Evolutionary conservation across 177 flowering plant species (phyloP).

Genomic region (Vitis hybrid): DNA sequence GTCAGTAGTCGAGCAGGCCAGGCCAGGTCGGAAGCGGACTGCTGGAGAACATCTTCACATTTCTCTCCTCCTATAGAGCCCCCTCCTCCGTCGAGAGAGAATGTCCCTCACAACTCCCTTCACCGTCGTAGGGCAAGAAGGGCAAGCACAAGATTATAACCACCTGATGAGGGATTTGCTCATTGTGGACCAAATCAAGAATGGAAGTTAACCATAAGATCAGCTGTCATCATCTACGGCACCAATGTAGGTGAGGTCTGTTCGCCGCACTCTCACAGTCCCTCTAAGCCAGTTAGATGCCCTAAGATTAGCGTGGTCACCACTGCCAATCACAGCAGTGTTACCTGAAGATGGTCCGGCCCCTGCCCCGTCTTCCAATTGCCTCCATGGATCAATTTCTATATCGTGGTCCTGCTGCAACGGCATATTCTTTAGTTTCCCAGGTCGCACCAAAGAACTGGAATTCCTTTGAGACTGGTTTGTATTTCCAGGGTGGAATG

Average conservation of each 20-base stretch:
- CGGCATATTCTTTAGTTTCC: conserved; percentile 49
- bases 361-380: conserved; percentile 90
- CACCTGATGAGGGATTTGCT: conserved; percentile 20
- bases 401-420: conserved; percentile 52
- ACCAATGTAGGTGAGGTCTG: conserved; percentile 89
- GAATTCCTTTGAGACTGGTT: conserved; percentile 41
- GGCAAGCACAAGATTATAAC: not conserved
- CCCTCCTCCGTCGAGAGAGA: too few relatives aligned
- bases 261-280: conserved; percentile 82
- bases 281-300: conserved; percentile 93
- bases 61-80: not conserved
- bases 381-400: conserved; percentile 90
- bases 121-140: conserved; percentile 9
- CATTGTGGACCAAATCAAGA: conserved; percentile 18
- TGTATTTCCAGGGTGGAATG: conserved; percentile 28
- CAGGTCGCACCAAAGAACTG: conserved; percentile 35
- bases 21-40: not conserved
- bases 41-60: not conserved
- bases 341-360: conserved; percentile 54
- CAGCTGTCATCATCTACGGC: conserved; percentile 90
- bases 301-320: conserved; percentile 63
- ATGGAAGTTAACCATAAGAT: conserved; percentile 22
- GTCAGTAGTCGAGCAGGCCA: conserved; percentile 34
- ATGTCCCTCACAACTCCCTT: not conserved
- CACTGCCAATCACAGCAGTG: conserved; percentile 44